Conservation (phyloP, 352 stramenopile species). For the Pythium sp. region DNA sequence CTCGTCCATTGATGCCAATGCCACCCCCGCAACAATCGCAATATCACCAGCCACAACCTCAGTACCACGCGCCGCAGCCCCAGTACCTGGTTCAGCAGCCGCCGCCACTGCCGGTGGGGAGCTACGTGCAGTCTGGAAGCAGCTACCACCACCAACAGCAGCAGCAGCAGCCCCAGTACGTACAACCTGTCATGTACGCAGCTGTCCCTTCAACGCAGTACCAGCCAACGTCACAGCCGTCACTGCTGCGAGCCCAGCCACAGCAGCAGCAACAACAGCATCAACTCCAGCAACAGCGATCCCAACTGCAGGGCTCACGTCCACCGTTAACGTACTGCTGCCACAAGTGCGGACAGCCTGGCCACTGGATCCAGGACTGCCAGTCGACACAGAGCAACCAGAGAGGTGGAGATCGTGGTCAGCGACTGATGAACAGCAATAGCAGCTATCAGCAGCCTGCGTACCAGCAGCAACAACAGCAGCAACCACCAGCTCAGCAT, state of each 20-base stretch:
- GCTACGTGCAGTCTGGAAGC: slow-evolving; percentile 12
- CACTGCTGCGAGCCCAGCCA: slow-evolving; percentile 23
- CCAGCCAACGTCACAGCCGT: slow-evolving; percentile 12
- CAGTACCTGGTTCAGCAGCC: slow-evolving; percentile 14
- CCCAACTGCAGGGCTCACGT: slow-evolving; percentile 21
- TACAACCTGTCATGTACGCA: slow-evolving; percentile 1
- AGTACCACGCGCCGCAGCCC: slow-evolving; percentile 4
- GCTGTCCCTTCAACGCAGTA: slow-evolving; percentile 8
- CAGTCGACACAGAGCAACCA: slow-evolving; percentile 28
- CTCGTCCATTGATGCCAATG: neutral
- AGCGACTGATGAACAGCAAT: slow-evolving; percentile 10
- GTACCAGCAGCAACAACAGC: slow-evolving; percentile 13
- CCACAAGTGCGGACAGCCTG: slow-evolving; percentile 70
- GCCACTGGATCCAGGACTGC: slow-evolving; percentile 82
- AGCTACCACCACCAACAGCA: slow-evolving; percentile 17
- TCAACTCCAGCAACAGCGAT: slow-evolving; percentile 17
- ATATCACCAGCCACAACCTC: slow-evolving; percentile 6
- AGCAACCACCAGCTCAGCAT: slow-evolving; percentile 10
- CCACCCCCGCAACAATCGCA: neutral
- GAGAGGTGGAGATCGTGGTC: slow-evolving; percentile 4
- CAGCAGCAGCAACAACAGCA: slow-evolving; percentile 25
- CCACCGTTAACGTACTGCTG: slow-evolving; percentile 65
- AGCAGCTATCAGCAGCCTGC: slow-evolving; percentile 6
- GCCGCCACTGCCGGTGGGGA: neutral
- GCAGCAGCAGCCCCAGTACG: slow-evolving; percentile 8